Conservation (phyloP, 495 filamentous ascomycete genomes). For the Penicillium pancosmium region DNA sequence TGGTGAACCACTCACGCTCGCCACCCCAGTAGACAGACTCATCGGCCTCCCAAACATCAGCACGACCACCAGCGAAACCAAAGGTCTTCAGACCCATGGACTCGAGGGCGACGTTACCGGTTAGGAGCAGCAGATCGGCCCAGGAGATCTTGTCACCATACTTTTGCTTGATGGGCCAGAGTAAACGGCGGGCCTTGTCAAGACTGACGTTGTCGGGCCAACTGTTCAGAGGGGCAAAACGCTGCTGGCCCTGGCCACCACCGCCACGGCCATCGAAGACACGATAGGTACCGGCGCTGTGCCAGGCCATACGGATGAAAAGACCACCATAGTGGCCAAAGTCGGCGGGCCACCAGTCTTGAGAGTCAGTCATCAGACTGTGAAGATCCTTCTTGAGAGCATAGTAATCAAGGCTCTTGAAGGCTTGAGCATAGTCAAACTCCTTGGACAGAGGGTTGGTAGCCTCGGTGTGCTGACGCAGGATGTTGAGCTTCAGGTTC, state of each 20-base stretch:
- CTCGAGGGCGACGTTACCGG: constrained; percentile 74
- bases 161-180: constrained; percentile 82
- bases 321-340: constrained; percentile 78
- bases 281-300: constrained; percentile 74
- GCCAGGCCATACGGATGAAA: constrained; percentile 78
- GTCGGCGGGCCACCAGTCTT: constrained; percentile 77
- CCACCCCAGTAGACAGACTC: constrained; percentile 74
- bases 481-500: constrained; percentile 64
- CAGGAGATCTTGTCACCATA: constrained; percentile 80
- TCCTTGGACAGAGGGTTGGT: constrained; percentile 61
- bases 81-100: constrained; percentile 75
- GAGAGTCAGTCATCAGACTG: constrained; percentile 70
- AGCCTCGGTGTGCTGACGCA: constrained; percentile 66
- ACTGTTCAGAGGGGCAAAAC: constrained; percentile 76
- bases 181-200: constrained; percentile 74
- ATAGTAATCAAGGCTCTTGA: constrained; percentile 70
- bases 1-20: constrained; percentile 68
- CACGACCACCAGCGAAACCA: constrained; percentile 69
- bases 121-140: constrained; percentile 69
- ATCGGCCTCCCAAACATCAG: constrained; percentile 71
- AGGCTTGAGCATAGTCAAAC: constrained; percentile 69
- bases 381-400: constrained; percentile 70
- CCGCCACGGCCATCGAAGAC: constrained; percentile 72
- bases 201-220: constrained; percentile 78
- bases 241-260: constrained; percentile 70